These are phyloP conservation scores for Brettanomyces naardenensis DNA, from an alignment of 805 yeast genomes.

Conservation along the genomic window DNA sequence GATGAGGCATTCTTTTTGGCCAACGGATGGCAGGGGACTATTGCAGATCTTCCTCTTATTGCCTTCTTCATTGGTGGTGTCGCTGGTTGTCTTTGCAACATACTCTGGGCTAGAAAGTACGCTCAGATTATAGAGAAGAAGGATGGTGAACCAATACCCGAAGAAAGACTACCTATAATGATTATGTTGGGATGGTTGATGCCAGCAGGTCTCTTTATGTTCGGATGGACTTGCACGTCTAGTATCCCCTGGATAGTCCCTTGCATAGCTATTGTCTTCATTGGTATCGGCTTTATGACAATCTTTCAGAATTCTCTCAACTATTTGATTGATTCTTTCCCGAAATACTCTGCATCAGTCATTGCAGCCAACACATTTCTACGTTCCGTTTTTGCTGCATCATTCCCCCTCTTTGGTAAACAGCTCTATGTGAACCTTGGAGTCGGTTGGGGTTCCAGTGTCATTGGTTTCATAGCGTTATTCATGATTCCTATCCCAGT, in stretches of 20 bases:
- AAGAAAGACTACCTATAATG: conserved; percentile 50
- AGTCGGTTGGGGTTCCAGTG: conserved; percentile 66
- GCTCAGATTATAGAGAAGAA: conserved; percentile 13
- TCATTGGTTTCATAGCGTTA: conserved; percentile 53
- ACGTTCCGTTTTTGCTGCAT: conserved; percentile 60
- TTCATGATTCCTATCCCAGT: conserved; percentile 58
- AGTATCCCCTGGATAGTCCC: conserved; percentile 48
- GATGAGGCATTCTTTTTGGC: conserved; percentile 28
- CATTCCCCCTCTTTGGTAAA: conserved; percentile 59
- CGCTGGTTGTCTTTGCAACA: conserved; percentile 26
- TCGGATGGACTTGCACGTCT: conserved; percentile 52
- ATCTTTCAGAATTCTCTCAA: conserved; percentile 64
- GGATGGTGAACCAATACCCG: conserved; percentile 47
- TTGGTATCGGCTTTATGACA: conserved; percentile 51
- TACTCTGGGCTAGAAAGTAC: conserved; percentile 19
- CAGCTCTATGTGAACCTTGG: conserved; percentile 48
- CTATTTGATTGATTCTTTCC: conserved; percentile 66
- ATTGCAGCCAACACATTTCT: conserved; percentile 50
- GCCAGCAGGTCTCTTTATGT: conserved; percentile 55
- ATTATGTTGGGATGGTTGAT: conserved; percentile 43
- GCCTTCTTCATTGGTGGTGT: conserved; percentile 32
- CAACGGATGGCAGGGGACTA: conserved; percentile 26
- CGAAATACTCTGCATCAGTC: conserved; percentile 57
- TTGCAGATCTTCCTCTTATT: conserved; percentile 27
- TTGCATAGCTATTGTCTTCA: conserved; percentile 47